Evolutionary conservation across 2,329 filamentous ascomycete species (phyloP), one percentile per base, ranked within the genome.

Genomic region (Aureobasidium sp.): DNA sequence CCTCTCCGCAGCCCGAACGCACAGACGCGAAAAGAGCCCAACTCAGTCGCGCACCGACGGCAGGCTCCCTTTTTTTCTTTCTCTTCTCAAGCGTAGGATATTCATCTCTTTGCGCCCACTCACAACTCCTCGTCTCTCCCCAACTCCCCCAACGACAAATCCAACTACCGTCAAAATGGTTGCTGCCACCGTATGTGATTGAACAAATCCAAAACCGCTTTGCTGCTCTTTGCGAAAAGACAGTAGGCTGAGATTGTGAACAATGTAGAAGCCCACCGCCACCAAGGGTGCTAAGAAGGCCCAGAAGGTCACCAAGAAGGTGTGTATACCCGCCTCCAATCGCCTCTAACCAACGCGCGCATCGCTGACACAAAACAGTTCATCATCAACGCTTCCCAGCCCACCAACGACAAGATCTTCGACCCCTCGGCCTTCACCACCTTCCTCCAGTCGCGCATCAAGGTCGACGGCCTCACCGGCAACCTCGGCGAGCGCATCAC

Each of bases 391-490:
- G 93, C 92, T 79, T 92, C 90, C 74, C 93, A 97, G 82, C 94
- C 94, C 73, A 92, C 92, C 71, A 89, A 86, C 82, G 94, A 99
- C 86, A 97, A 97, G 88, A 99, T 99, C 86, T 97, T 99, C 86
- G 94, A 99, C 79, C 87, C 96, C 77, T 86, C 89, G 73, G 92
- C 92, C 70, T 99, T 99, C 79, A 92, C 96, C 83, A 97, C 97
- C 87, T 99, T 99, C 89, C 89, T 99, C 67, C 92, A 96, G 85
- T 94, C 97, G 81, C 91, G 89, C 82, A 95, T 99, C 87, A 99
- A 99, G 90, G 91, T 99, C 72, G 94, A 96, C 71, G 93, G 93
- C 82, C 93, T 91, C 76, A 92, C 93, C 75, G 92, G 92, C 73
- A 97, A 99, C 87, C 89, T 99, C 71, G 94, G 94, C 76, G 94